Conservation (phyloP, 306 rosid species). For the Cicer chorassanicum region DNA sequence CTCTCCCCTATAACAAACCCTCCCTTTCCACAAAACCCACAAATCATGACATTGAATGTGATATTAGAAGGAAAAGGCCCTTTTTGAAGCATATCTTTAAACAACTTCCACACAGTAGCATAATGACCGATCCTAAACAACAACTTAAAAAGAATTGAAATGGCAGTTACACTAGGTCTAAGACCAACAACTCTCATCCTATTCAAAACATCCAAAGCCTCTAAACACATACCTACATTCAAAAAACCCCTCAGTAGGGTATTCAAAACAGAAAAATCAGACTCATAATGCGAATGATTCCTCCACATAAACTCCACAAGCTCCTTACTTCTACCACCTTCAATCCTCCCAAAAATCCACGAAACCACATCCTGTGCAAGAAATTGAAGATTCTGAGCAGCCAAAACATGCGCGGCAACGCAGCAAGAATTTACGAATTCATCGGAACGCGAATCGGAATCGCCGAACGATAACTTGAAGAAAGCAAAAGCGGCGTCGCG, state of each 20-base stretch:
- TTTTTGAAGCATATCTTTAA: constrained; percentile 30
- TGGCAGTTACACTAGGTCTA: constrained; percentile 22
- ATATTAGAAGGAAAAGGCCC: constrained; percentile 4
- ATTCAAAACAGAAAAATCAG: constrained; percentile 37
- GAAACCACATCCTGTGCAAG: constrained; percentile 15
- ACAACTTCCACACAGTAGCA: constrained; percentile 18
- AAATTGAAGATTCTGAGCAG: not conserved
- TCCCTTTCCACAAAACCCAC: constrained; percentile 17
- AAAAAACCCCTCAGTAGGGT: constrained; percentile 32
- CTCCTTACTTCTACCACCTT: not conserved
- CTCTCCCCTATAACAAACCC: constrained; percentile 32
- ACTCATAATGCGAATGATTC: not conserved
- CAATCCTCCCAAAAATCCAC: not conserved
- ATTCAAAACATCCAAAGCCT: constrained; percentile 12
- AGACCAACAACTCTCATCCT: constrained; percentile 33
- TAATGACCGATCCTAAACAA: constrained; percentile 35
- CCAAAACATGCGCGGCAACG: constrained; percentile 17
- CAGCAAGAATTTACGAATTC: not conserved
- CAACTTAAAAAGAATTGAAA: constrained; percentile 16
- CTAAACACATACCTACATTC: constrained; percentile 34
- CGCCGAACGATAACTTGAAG: not conserved
- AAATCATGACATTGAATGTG: constrained; percentile 15
- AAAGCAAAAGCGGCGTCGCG: not conserved
- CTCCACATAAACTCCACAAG: constrained; percentile 21
- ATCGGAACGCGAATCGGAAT: not conserved